A percentile compares a stretch with the other conserved stretches of the same genome.
Conservation (phyloP, 75 land plant species). For the Picea glauca region DNA sequence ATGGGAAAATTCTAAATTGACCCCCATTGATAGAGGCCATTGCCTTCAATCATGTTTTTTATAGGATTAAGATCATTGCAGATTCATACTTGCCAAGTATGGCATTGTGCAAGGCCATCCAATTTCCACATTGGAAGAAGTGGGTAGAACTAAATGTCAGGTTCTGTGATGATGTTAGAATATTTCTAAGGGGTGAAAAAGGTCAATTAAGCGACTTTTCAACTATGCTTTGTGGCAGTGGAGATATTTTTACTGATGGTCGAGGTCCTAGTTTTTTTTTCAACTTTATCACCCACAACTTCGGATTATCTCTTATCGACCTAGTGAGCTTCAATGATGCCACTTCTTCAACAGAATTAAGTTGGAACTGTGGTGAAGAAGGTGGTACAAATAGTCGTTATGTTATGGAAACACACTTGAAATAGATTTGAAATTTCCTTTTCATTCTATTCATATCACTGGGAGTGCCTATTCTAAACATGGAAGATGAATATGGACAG, state of each 20-base stretch:
- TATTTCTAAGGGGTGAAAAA: conserved; percentile 63
- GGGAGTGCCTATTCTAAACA: conserved; percentile 88
- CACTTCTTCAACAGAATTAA: conserved; percentile 10
- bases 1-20: no score
- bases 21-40: conserved; percentile 14
- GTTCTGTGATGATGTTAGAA: no score
- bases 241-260: conserved; percentile 77
- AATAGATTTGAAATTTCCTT: conserved; percentile 9
- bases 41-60: conserved; percentile 79
- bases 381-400: conserved; percentile 50
- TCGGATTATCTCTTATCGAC: conserved; percentile 81
- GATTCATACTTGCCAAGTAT: conserved; percentile 61
- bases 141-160: no score
- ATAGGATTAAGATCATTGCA: conserved; percentile 72
- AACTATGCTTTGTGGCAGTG: conserved; percentile 89
- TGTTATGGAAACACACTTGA: conserved; percentile 77
- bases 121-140: no score
- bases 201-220: conserved; percentile 73
- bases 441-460: conserved; percentile 73
- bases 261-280: conserved; percentile 88
- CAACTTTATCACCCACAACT: conserved; percentile 66
- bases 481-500: conserved; percentile 98
- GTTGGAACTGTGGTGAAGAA: conserved; percentile 98
- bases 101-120: conserved; percentile 29
- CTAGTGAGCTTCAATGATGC: conserved; percentile 65